Conservation (phyloP, 805 yeast species). For the Zygoascus ofunaensis region DNA sequence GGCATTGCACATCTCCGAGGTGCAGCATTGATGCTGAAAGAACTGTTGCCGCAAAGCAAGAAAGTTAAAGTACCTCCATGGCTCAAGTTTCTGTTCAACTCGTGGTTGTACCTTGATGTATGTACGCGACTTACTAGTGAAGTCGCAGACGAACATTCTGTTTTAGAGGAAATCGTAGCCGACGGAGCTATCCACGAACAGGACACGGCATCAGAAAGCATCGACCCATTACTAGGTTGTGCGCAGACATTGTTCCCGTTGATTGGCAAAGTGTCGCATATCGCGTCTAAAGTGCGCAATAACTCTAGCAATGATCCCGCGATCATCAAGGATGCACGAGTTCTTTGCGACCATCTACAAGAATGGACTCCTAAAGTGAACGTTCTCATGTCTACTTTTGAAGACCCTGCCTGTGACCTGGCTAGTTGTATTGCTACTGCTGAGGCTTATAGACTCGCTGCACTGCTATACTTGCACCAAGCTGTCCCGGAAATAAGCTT, state of each 20-base stretch:
- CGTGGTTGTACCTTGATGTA: slow-evolving; percentile 63
- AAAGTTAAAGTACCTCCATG: slow-evolving; percentile 27
- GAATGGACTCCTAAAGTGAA: slow-evolving; percentile 48
- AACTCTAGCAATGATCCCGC: slow-evolving; percentile 36
- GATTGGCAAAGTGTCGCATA: slow-evolving; percentile 53
- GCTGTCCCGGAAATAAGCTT: slow-evolving; percentile 58
- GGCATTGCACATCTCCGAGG: slow-evolving; percentile 65
- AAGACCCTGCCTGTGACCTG: slow-evolving; percentile 45
- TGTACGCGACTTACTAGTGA: slow-evolving; percentile 56
- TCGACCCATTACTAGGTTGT: slow-evolving; percentile 62
- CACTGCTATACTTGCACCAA: slow-evolving; percentile 53
- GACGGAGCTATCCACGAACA: neutral
- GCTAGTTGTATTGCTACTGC: slow-evolving; percentile 59
- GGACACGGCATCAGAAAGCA: slow-evolving; percentile 33
- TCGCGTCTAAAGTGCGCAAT: slow-evolving; percentile 42
- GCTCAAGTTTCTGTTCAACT: slow-evolving; percentile 47
- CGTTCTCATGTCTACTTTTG: slow-evolving; percentile 26
- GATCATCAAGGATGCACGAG: slow-evolving; percentile 47
- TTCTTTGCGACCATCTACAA: slow-evolving; percentile 42
- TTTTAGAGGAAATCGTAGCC: neutral
- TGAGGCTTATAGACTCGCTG: slow-evolving; percentile 55
- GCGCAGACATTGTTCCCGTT: slow-evolving; percentile 56
- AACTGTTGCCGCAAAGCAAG: slow-evolving; percentile 12
- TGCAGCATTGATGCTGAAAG: slow-evolving; percentile 47
- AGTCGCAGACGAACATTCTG: neutral